A percentile compares a stretch with the other conserved stretches of the same genome.
Conservation (phyloP, 768 basidiomycete species). For the Macrolepiota albuminosa region DNA sequence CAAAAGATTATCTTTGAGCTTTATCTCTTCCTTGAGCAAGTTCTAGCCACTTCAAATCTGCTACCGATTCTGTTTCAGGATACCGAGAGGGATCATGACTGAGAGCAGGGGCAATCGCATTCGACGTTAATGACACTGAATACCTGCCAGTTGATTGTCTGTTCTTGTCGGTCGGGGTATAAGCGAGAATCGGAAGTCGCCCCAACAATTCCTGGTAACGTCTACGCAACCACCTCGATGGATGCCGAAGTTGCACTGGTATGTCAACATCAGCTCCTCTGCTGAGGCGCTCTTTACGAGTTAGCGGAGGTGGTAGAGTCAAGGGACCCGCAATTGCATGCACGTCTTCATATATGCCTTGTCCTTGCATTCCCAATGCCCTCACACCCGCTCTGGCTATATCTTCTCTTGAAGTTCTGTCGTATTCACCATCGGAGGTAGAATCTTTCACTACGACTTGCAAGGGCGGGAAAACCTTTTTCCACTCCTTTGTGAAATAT, state of each 20-base stretch:
- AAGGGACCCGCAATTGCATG: constrained; percentile 37
- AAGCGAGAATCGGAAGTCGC: constrained; percentile 52
- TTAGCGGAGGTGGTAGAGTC: constrained; percentile 20
- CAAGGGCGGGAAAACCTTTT: constrained; percentile 59
- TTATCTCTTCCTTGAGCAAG: constrained; percentile 10
- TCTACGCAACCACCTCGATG: constrained; percentile 45
- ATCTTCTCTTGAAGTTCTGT: constrained; percentile 8
- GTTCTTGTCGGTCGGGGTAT: constrained; percentile 14
- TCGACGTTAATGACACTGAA: constrained; percentile 28
- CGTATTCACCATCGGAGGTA: constrained; percentile 3
- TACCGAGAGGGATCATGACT: constrained; percentile 19
- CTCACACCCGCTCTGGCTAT: constrained; percentile 24
- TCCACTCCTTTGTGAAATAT: constrained; percentile 50
- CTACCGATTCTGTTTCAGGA: constrained; percentile 22
- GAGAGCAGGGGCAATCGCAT: constrained; percentile 21
- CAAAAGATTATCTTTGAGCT: constrained; percentile 1
- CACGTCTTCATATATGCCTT: constrained; percentile 39
- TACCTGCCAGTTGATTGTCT: constrained; percentile 15
- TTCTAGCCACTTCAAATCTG: constrained; percentile 33
- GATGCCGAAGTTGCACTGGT: constrained; percentile 19
- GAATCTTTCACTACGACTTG: constrained; percentile 30
- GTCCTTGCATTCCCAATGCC: constrained; percentile 37
- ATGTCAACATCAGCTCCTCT: not conserved
- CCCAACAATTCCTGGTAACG: constrained; percentile 59
- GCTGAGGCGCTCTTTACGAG: constrained; percentile 27